These are phyloP conservation scores for Anaeromyces robustus DNA, from an alignment of 192 early-diverging fungal genomes.

Conservation along the genomic window DNA sequence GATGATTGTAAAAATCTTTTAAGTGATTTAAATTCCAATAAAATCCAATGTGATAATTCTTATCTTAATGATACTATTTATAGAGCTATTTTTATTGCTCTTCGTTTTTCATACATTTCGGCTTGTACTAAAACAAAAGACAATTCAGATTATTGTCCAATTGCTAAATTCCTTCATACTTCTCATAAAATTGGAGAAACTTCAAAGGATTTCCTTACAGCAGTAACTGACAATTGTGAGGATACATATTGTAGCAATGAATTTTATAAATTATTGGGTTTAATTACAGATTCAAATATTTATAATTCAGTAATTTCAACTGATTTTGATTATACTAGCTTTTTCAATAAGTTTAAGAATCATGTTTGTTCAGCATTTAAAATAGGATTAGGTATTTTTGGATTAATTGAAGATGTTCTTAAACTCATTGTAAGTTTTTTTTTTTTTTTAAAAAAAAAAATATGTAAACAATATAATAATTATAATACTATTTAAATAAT, in stretches of 20 bases:
- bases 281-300: not conserved
- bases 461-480: too few species aligned
- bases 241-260: not conserved
- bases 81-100: not conserved
- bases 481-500: too few species aligned
- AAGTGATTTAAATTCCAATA: not conserved
- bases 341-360: not conserved
- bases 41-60: not conserved
- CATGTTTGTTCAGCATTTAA: not conserved
- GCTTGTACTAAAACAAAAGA: not conserved
- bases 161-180: not conserved
- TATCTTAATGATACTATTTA: not conserved
- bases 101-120: not conserved
- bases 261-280: not conserved
- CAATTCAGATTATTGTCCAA: not conserved
- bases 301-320: not conserved
- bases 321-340: not conserved
- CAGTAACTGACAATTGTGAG: not conserved
- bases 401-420: not conserved
- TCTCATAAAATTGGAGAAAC: not conserved
- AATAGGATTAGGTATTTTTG: not conserved
- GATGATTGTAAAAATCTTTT: not conserved
- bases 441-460: too few species aligned
- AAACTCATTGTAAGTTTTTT: not conserved
- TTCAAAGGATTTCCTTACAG: not conserved